phyloP scores from a whole-genome alignment of 2,329 filamentous ascomycete species.

The Epichloe sp. region DNA sequence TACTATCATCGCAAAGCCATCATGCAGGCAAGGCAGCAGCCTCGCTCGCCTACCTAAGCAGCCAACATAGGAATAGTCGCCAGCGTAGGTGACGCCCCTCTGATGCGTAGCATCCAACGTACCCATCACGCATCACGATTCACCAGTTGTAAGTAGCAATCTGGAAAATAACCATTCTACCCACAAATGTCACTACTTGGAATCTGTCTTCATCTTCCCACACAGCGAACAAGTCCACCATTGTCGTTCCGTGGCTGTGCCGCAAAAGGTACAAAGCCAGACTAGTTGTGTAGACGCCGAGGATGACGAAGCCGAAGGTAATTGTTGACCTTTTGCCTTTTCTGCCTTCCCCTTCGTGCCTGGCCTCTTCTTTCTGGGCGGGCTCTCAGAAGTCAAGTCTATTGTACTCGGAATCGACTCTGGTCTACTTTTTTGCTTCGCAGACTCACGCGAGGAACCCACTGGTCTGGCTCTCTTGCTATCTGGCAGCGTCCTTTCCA shows the following conservation, averaged over 20 bases:
- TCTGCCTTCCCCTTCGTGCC: slow-evolving; percentile 1
- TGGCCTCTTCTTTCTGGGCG: slow-evolving; percentile 12
- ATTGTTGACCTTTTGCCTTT: slow-evolving; percentile 2
- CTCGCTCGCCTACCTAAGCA: too few species aligned
- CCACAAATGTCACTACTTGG: slow-evolving; percentile 11
- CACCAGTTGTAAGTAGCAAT: too few species aligned
- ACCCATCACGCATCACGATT: too few species aligned
- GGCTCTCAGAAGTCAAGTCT: slow-evolving; percentile 21
- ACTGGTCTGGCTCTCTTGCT: slow-evolving; percentile 7
- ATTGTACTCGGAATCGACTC: slow-evolving; percentile 12
- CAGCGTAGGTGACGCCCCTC: too few species aligned
- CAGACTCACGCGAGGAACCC: background rate
- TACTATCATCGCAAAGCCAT: too few species aligned
- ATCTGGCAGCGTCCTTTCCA: slow-evolving; percentile 19
- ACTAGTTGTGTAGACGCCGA: slow-evolving; percentile 14
- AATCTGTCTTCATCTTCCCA: slow-evolving; percentile 39
- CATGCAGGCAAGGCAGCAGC: background rate
- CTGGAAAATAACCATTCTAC: too few species aligned
- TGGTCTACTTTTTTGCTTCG: slow-evolving; percentile 8
- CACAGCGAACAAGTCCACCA: slow-evolving; percentile 47
- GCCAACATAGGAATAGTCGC: too few species aligned
- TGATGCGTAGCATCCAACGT: too few species aligned
- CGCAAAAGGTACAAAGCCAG: slow-evolving; percentile 42
- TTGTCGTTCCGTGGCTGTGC: slow-evolving; percentile 35
- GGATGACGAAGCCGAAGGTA: slow-evolving; percentile 7